A percentile compares a stretch with the other conserved stretches of the same genome.
Conservation (phyloP, 1,284 basidiomycete species). For the Pseudozyma thailandica region DNA sequence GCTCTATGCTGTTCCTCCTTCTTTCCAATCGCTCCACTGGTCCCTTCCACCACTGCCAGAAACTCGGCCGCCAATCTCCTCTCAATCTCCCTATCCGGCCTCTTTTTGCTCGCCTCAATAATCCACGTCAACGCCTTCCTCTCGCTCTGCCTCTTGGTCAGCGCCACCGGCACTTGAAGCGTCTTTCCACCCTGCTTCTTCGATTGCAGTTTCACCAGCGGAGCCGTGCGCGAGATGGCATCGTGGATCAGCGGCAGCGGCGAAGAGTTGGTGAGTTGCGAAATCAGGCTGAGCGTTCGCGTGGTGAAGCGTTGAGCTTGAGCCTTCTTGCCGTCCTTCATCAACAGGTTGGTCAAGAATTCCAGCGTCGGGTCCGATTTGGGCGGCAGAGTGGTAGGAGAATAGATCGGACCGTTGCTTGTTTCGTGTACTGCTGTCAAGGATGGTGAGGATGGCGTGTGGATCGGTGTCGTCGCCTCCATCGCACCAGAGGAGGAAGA, state of each 20-base stretch:
- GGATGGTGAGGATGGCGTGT: conserved; percentile 11
- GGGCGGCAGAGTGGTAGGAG: conserved; percentile 45
- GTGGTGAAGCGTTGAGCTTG: conserved; percentile 64
- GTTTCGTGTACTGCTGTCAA: conserved; percentile 16
- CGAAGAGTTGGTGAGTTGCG: conserved; percentile 60
- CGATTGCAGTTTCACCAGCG: conserved; percentile 67
- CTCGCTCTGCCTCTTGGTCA: conserved; percentile 64
- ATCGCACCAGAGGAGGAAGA: background rate
- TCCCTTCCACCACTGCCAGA: conserved; percentile 68
- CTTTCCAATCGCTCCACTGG: conserved; percentile 65
- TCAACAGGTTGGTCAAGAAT: conserved; percentile 67
- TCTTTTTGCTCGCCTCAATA: conserved; percentile 69
- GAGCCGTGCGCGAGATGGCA: conserved; percentile 65
- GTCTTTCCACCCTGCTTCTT: conserved; percentile 68
- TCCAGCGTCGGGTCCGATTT: conserved; percentile 64
- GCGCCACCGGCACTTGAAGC: conserved; percentile 67
- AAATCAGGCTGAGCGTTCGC: conserved; percentile 61
- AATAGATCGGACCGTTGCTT: conserved; percentile 32
- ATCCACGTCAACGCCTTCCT: conserved; percentile 69
- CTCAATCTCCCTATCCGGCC: conserved; percentile 66
- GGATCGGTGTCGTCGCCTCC: conserved; percentile 1
- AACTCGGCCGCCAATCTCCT: conserved; percentile 68
- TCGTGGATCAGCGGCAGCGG: conserved; percentile 67
- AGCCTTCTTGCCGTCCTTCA: conserved; percentile 69
- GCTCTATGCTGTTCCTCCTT: conserved; percentile 73